Base-by-base conservation (phyloP, 768 basidiomycete genomes). In the Lactifluus volemus region DNA sequence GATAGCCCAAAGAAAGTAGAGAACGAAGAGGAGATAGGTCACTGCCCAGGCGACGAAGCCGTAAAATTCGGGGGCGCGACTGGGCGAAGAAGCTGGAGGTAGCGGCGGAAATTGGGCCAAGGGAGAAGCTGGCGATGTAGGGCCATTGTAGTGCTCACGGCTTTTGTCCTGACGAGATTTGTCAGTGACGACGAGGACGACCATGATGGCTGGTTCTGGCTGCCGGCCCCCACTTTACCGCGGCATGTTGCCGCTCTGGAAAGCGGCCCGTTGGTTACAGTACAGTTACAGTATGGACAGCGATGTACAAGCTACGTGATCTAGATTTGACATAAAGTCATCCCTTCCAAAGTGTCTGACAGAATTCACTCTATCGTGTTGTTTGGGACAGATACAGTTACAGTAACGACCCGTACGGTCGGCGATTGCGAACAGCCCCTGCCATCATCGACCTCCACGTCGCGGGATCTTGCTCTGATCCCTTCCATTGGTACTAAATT, bases 1-100 rank as follows among this genome's bases (percentile, higher is more conserved):
- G 41, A 92, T 70, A 1, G 86, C 89, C 92, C 92, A 94, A 6
- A 92, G 73, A 38, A 92, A 68, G 69, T 88, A 92, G 29, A 88
- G 67, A 55, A 81, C 71, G 68, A 88, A 93, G 2, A 83, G 72
- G 30, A 92, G 73, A 54, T 81, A 84, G 0, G 92, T 92, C 0
- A 84, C 84, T 9, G 85, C 84, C 86, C 85, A 89, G 15, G 88
- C 89, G 5, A 88, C 89, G 70, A 93, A 94, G n/a, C 92, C 92
- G 66, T 92, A 92, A 68, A 92, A 87, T 73, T 94, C 92, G 47
- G 88, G 80, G 12, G 88, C 87, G 9, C 88, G 83, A 70, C 84
- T 86, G 63, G 81, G 81, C 61, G 74, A 70, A 55, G 79, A 81
- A 44, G 69, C 72, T 6, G 76, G 74, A 2, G 73, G 73, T 49